Evolutionary conservation across 495 filamentous ascomycete genomes (phyloP), one percentile per base, ranked within the genome.

Genomic region (Xylaria curta): DNA sequence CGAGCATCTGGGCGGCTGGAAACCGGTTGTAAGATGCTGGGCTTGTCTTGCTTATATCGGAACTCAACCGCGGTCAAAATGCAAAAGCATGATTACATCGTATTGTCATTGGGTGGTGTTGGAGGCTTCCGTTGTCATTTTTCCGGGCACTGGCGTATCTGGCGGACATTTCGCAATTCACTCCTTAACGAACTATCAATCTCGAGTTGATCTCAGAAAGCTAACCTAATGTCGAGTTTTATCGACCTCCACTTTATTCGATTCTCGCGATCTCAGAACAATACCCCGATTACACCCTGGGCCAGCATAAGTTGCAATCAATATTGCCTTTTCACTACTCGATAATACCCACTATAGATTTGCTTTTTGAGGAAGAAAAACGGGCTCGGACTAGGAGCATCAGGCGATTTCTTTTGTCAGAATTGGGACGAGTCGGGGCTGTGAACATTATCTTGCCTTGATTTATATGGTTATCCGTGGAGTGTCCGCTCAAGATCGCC

Each of bases 1-100:
- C 91, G 5, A 93, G 91, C 82, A 92, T 93, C 65, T 92, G 93
- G 80, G 85, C 91, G 62, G 90, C 89, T 51, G 89, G 89, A 36
- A 87, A 84, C 75, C 84, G 86, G 63, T 85, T 88, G 74, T 89
- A 81, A 74, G 56, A 31, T 38, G 49, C 47, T 36, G 24, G 26
- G 15, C 62, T 60, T 70, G 66, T 51, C 17, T 46, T 15, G 31
- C 64, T 47, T 70, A 40, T 65, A 67, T 63, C 62, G 67, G 58
- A 58, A 63, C 60, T 71, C n/a, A 73, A 71, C 73, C 75, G 28
- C 74, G 73, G 68, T 70, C 53, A 31, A 33, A 40, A 53, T 54
- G 71, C 71, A 71, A 73, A 71, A 73, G 75, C 76, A 78, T 69
- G 75, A 75, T 68, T 78, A 53, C 62, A 70, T 71, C 64, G 70